Evolutionary conservation across 495 filamentous ascomycete species (phyloP).

Genomic region (Trichocladium antarcticum): DNA sequence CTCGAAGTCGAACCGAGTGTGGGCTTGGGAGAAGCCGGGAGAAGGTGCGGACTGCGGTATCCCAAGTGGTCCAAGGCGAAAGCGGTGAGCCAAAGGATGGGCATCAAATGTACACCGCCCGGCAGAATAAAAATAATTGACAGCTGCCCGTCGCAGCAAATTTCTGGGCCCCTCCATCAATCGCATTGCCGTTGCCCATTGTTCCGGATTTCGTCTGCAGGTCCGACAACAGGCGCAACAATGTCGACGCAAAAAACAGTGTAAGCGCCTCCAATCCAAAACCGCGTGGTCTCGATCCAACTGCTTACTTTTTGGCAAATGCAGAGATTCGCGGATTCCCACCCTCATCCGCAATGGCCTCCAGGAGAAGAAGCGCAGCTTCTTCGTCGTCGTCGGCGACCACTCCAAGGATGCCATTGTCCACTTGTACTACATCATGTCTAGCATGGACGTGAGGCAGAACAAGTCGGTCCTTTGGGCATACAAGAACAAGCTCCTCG

Average conservation of each 20-base stretch:
- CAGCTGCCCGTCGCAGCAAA: slow-evolving; percentile 4
- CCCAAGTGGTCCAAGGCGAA: not conserved
- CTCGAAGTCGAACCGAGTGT: too few species aligned
- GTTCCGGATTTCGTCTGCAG: not conserved
- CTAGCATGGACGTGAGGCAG: slow-evolving; percentile 77
- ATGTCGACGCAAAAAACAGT: slow-evolving; percentile 49
- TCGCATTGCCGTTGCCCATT: not conserved
- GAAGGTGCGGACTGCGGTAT: too few species aligned
- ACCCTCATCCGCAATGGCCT: slow-evolving; percentile 92
- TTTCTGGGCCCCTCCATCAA: slow-evolving; percentile 15
- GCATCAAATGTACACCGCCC: slow-evolving; percentile 14
- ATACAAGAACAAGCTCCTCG: slow-evolving; percentile 96
- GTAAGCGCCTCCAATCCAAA: slow-evolving; percentile 28
- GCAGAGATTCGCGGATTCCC: slow-evolving; percentile 84
- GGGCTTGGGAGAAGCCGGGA: too few species aligned
- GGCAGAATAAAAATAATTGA: slow-evolving; percentile 28
- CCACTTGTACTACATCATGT: slow-evolving; percentile 88
- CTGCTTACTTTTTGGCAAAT: slow-evolving; percentile 2
- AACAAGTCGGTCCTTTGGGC: slow-evolving; percentile 98
- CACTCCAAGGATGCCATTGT: slow-evolving; percentile 95
- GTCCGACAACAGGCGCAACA: slow-evolving; percentile 6
- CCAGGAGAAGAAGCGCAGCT: slow-evolving; percentile 93
- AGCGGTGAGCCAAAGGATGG: slow-evolving; percentile 1
- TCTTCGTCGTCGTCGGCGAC: slow-evolving; percentile 95
- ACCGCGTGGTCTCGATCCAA: not conserved